Evolutionary conservation across 345 rosid genomes (phyloP), one percentile per base, ranked within the genome.

Genomic region (Excoecaria agallocha): DNA sequence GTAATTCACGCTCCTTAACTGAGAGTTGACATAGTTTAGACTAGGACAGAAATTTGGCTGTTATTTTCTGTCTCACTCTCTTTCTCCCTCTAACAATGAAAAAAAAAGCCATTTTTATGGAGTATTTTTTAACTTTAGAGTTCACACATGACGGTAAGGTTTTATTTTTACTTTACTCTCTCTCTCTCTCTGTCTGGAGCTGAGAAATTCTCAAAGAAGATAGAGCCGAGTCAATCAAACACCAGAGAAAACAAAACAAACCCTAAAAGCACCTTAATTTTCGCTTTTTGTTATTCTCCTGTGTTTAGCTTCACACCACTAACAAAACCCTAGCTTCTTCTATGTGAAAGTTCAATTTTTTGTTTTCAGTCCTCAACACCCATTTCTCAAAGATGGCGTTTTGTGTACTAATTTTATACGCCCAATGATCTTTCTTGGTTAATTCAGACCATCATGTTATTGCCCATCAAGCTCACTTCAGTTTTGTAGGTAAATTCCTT

Each of bases 121-220:
- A n/a, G n/a, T n/a, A n/a, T n/a, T n/a, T 76, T 82, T 82, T 83
- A 68, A 76, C 82, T 76, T 77, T 72, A 78, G 75, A 71, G 71
- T 84, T 77, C 80, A 68, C 82, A 83, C 70, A 50, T 17, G 52
- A 76, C 78, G 82, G 88, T 85, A 89, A 90, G 91, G 87, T 85
- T 89, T 84, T 82, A 69, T 85, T 85, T 87, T 83, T 71, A 66
- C 80, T 84, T 84, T 77, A 74, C 45, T 67, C 78, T 83, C 80
- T 77, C 77, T 70, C 68, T 66, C 54, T 65, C 52, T 78, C 43
- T 12, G 66, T 62, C 80, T 80, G 79, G 69, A 74, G 67, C 81
- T 63, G 76, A 73, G 74, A 60, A 81, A 41, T 86, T 80, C 84
- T 84, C 81, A 61, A 77, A 83, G 78, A 74, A 85, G 86, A 82